Evolutionary conservation across 2,329 filamentous ascomycete species (phyloP).

Genomic region (Pseudopyricularia cyperi): DNA sequence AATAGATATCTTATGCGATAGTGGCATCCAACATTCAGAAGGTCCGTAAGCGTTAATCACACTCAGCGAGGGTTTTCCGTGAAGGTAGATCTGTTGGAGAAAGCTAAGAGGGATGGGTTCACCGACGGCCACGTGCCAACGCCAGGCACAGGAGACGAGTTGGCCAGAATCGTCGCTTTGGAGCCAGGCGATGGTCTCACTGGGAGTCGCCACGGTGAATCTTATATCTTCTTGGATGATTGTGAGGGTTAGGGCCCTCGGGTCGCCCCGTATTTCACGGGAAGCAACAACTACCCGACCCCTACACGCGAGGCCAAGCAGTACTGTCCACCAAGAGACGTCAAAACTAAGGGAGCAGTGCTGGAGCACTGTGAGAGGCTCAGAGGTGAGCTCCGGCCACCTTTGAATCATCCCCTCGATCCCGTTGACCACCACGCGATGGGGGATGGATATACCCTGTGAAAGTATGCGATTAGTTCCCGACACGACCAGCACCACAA

Average conservation of each 20-base stretch:
- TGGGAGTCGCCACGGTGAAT: conserved; percentile 19
- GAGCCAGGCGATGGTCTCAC: conserved; percentile 17
- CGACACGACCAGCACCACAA: background rate
- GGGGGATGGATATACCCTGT: conserved; percentile 1
- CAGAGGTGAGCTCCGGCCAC: conserved; percentile 4
- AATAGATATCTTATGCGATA: background rate
- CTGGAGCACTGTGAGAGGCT: conserved; percentile 16
- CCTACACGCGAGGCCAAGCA: conserved; percentile 16
- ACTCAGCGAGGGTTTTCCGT: background rate
- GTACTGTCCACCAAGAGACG: conserved; percentile 16
- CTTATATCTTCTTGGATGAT: conserved; percentile 17
- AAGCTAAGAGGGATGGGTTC: background rate
- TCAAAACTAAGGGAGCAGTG: conserved; percentile 22
- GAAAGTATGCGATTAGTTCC: background rate
- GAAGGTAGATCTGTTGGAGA: background rate
- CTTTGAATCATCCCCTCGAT: conserved; percentile 6
- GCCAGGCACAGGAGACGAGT: background rate
- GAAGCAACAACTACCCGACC: conserved; percentile 18
- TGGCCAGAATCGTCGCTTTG: conserved; percentile 5
- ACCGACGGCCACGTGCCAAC: background rate
- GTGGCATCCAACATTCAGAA: background rate
- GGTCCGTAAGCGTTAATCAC: conserved; percentile 1
- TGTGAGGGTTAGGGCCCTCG: conserved; percentile 14
- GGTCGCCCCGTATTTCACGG: conserved; percentile 15
- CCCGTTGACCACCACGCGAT: conserved; percentile 4